Evolutionary conservation across 768 basidiomycete genomes (phyloP).

Genomic region (Suillus plorans): DNA sequence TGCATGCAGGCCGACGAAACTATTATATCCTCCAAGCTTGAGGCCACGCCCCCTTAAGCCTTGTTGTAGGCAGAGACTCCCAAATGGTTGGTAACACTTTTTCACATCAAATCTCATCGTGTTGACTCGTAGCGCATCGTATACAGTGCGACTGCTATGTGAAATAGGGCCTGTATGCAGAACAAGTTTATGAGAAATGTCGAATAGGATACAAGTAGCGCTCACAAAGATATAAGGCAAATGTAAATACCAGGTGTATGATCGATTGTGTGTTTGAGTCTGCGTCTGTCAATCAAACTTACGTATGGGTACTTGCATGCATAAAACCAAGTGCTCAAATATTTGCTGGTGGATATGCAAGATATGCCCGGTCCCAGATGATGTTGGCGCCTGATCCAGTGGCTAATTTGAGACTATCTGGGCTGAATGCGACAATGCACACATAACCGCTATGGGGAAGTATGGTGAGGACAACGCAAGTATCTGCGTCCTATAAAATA

Average conservation of each 20-base stretch:
- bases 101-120: no score
- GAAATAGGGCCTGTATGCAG: background rate
- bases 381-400: constrained; percentile 17
- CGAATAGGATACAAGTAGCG: background rate
- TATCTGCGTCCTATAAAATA: background rate
- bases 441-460: constrained; percentile 15
- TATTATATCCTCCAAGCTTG: no score
- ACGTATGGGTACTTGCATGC: background rate
- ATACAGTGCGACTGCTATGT: background rate
- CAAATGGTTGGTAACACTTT: no score
- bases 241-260: background rate
- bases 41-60: no score
- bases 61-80: no score
- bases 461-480: background rate
- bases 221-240: background rate
- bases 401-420: constrained; percentile 16
- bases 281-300: no score
- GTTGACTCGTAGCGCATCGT: background rate
- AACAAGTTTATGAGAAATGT: background rate
- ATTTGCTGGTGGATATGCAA: no score
- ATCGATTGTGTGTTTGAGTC: background rate
- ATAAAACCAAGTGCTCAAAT: background rate
- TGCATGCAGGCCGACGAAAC: no score
- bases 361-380: constrained; percentile 7
- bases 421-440: constrained; percentile 19